These are phyloP conservation scores for Echinosophora koreensis DNA, from an alignment of 306 rosid genomes.

Conservation along the genomic window DNA sequence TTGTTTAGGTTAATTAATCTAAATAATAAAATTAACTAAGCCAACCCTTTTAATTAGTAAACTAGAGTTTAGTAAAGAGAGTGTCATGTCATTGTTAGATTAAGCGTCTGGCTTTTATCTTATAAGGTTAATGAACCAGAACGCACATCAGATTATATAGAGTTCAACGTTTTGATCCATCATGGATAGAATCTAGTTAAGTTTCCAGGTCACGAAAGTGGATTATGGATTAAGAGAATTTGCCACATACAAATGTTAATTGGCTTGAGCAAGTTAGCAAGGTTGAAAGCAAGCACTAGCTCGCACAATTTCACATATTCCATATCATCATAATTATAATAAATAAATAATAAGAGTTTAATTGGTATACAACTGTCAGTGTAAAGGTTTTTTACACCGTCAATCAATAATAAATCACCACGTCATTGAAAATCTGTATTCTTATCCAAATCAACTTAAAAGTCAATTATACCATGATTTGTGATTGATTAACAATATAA, in stretches of 20 bases:
- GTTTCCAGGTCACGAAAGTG: slow-evolving; percentile 58
- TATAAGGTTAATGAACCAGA: background rate
- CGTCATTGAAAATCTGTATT: too few species aligned
- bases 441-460: too few species aligned
- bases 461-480: too few species aligned
- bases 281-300: slow-evolving; percentile 31
- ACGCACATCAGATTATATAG: background rate
- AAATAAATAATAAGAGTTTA: background rate
- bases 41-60: background rate
- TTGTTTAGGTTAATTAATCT: slow-evolving; percentile 8
- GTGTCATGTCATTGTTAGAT: slow-evolving; percentile 40
- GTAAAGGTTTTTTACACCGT: too few species aligned
- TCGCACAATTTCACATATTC: slow-evolving; percentile 22
- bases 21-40: background rate
- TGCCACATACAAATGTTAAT: slow-evolving; percentile 24
- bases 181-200: slow-evolving; percentile 28
- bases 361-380: too few species aligned
- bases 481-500: too few species aligned
- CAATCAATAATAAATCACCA: too few species aligned
- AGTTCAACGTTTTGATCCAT: slow-evolving; percentile 5
- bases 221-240: background rate
- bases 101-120: slow-evolving; percentile 18
- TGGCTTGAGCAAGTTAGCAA: slow-evolving; percentile 40
- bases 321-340: background rate
- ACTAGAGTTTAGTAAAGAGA: slow-evolving; percentile 14